Base-by-base conservation (phyloP, 2,329 filamentous ascomycete genomes). In the Sphaerostilbella broomeana region DNA sequence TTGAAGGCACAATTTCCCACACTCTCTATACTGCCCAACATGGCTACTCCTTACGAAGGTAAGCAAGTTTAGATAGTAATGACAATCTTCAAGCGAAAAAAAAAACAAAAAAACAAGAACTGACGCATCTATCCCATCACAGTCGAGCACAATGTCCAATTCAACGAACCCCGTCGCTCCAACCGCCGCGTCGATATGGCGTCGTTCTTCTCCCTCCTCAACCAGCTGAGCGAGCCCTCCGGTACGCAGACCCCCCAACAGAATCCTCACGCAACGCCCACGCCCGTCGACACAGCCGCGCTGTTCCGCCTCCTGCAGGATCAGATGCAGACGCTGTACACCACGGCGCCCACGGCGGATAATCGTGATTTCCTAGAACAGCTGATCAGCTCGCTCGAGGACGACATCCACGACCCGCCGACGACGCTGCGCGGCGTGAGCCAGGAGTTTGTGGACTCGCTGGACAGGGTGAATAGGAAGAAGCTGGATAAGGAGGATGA, bases 111-210 rank as follows among this genome's bases (percentile, higher is more conserved):
- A 22, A n/a, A 22, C 1, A 1, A 18, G 11, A 19, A 20, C 15
- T 7, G 5, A n/a, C 29, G 35, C 31, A 29, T 16, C 40, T 26
- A 39, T 19, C 19, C 29, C 18, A 13, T 9, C 27, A 5, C 47
- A 82, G 78, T 82, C 56, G 78, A 82, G 57, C 78, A 82, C 64
- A 75, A 75, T 56, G 75, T 81, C 60, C 67, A 72, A 50, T 57
- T 68, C 42, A 31, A 62, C 20, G 47, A 67, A 33, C 46, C 58
- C 5, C 55, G 60, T 17, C 56, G 62, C 35, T 60, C 63, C 42
- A 62, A 63, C 34, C 75, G 78, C 27, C 73, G 73, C 53, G 61
- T 75, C 45, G 75, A 80, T 63, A 82, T 82, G 78, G 70, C 75
- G 37, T 73, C 71, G 45, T 81, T 81, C 63, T 71, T 63, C 51